These are phyloP conservation scores for Pachysandra terminalis DNA, from an alignment of 164 flowering plant species.

Conservation along the genomic window DNA sequence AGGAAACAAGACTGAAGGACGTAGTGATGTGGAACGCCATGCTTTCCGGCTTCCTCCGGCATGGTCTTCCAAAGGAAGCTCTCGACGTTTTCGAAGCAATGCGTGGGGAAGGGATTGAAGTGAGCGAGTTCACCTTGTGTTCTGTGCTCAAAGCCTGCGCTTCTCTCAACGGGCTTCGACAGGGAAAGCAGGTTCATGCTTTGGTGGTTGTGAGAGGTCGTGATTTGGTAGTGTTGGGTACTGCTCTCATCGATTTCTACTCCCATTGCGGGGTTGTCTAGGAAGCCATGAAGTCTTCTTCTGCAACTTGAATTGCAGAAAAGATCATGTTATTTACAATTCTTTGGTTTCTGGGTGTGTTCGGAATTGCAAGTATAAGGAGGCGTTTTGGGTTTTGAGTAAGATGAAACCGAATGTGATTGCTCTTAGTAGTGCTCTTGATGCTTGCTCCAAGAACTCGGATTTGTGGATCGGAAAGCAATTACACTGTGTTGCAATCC, in stretches of 20 bases:
- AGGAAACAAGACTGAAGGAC: conserved; percentile 37
- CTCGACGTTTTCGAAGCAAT: conserved; percentile 31
- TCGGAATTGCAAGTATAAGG: conserved; percentile 30
- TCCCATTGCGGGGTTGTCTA: conserved; percentile 26
- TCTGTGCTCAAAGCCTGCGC: conserved; percentile 52
- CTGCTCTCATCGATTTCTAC: conserved; percentile 53
- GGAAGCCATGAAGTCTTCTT: conserved; percentile 41
- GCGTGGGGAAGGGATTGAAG: conserved; percentile 26
- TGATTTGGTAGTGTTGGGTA: conserved; percentile 41
- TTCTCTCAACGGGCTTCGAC: conserved; percentile 23
- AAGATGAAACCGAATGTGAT: conserved; percentile 39
- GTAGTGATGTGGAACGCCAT: conserved; percentile 54
- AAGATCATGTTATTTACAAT: conserved; percentile 44
- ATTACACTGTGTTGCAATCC: conserved; percentile 44
- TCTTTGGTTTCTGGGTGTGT: conserved; percentile 48
- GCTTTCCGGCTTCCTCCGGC: conserved; percentile 37
- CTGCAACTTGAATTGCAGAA: conserved; percentile 14
- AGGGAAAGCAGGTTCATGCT: conserved; percentile 52
- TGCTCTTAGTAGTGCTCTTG: conserved; percentile 43
- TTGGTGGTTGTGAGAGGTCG: conserved; percentile 35
- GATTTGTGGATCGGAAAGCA: conserved; percentile 46
- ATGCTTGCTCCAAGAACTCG: conserved; percentile 47
- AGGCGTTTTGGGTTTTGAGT: conserved; percentile 32
- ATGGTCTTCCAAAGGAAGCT: conserved; percentile 29
- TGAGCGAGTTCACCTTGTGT: conserved; percentile 42